A percentile compares a stretch with the other conserved stretches of the same genome.
phyloP scores from a whole-genome alignment of 106 monocot species.

The Acorus calamus region DNA sequence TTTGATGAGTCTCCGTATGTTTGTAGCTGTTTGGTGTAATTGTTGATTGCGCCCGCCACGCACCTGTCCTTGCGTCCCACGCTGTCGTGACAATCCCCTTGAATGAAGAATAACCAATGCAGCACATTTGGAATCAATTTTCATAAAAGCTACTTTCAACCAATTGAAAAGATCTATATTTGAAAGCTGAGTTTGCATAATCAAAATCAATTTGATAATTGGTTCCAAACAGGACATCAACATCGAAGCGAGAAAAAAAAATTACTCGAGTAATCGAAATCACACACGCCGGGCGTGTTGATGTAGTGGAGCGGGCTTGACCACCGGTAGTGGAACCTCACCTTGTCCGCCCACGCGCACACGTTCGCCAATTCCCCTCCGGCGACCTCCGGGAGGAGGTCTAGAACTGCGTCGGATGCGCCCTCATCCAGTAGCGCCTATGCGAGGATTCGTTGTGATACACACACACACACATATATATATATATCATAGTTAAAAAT shows the following conservation, averaged over 20 bases:
- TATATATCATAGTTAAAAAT: too few species aligned
- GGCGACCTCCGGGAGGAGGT: slow-evolving; percentile 55
- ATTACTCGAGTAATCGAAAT: slow-evolving; percentile 70
- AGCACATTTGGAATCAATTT: too few species aligned
- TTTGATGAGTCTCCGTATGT: slow-evolving; percentile 34
- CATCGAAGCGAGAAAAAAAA: background rate
- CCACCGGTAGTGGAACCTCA: slow-evolving; percentile 64
- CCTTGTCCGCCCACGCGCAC: slow-evolving; percentile 77
- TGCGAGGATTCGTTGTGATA: background rate
- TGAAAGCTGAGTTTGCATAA: too few species aligned
- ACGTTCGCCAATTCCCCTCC: slow-evolving; percentile 54
- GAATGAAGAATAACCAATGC: too few species aligned
- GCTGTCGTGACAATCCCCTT: slow-evolving; percentile 73
- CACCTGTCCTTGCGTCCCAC: slow-evolving; percentile 43
- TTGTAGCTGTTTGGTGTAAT: slow-evolving; percentile 56
- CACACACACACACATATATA: too few species aligned
- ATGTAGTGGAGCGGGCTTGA: slow-evolving; percentile 67
- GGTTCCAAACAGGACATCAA: too few species aligned
- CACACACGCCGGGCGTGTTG: slow-evolving; percentile 79
- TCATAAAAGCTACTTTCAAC: too few species aligned
- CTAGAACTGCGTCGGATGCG: slow-evolving; percentile 30
- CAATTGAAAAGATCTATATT: too few species aligned
- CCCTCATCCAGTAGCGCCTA: slow-evolving; percentile 51
- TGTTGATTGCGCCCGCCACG: slow-evolving; percentile 75
- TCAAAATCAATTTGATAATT: too few species aligned